Conservation (phyloP, 2,329 filamentous ascomycete species). For the Ascochyta viciae-villosae region DNA sequence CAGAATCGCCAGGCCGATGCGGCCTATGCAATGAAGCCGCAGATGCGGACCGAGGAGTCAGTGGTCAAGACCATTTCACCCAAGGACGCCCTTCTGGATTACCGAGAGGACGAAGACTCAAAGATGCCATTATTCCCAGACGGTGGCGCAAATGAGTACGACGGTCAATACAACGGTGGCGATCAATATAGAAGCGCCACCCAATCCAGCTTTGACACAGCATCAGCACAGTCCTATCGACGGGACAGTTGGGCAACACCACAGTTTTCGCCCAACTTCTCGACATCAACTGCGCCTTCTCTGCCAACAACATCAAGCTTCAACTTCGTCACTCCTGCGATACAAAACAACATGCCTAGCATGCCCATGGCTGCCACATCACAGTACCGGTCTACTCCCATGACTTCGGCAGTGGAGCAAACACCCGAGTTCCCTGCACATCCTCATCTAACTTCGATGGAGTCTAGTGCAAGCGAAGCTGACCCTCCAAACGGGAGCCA, state of each 20-base stretch:
- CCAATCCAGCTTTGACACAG: slow-evolving; percentile 46
- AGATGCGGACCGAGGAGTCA: slow-evolving; percentile 51
- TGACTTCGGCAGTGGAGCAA: slow-evolving; percentile 46
- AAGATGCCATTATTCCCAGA: slow-evolving; percentile 77
- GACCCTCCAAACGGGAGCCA: slow-evolving; percentile 53
- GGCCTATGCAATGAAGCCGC: slow-evolving; percentile 51
- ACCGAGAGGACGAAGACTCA: slow-evolving; percentile 74
- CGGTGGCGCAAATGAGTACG: slow-evolving; percentile 61
- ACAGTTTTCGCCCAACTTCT: slow-evolving; percentile 45
- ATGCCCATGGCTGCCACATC: slow-evolving; percentile 43
- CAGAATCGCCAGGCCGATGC: slow-evolving; percentile 69
- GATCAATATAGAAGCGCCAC: slow-evolving; percentile 49
- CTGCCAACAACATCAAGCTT: slow-evolving; percentile 49
- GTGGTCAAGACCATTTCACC: slow-evolving; percentile 88
- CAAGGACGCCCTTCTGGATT: slow-evolving; percentile 88
- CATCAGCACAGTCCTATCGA: slow-evolving; percentile 43
- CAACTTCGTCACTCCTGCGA: slow-evolving; percentile 55
- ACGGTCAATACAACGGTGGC: slow-evolving; percentile 53
- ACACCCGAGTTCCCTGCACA: slow-evolving; percentile 66
- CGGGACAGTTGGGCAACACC: slow-evolving; percentile 46
- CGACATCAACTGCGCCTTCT: slow-evolving; percentile 39
- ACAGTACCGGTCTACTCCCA: slow-evolving; percentile 45
- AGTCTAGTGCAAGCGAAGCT: slow-evolving; percentile 65
- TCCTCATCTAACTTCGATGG: slow-evolving; percentile 65
- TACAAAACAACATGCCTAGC: slow-evolving; percentile 42